Conservation (phyloP, 2,329 filamentous ascomycete species). For the Aspergillus glaucus region DNA sequence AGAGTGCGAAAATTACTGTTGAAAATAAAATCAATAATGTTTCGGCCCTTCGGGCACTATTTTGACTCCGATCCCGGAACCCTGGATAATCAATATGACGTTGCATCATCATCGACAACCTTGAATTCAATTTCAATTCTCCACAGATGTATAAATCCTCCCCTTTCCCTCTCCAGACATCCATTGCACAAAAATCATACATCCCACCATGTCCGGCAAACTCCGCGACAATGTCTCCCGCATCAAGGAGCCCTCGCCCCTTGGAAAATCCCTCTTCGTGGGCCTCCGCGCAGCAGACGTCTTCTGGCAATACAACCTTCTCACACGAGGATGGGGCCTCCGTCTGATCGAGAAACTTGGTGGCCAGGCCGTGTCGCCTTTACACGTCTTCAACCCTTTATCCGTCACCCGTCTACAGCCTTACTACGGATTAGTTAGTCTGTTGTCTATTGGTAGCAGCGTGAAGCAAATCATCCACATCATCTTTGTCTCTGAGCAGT, state of each 20-base stretch:
- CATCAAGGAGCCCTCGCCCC: slow-evolving; percentile 1
- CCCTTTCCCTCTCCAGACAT: not conserved
- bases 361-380: not conserved
- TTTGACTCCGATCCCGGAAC: too few relatives aligned
- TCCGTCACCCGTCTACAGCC: not conserved
- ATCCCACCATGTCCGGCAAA: not conserved
- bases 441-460: slow-evolving; percentile 6
- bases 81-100: too few relatives aligned
- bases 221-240: slow-evolving; percentile 10
- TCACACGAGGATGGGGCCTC: slow-evolving; percentile 30
- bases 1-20: too few relatives aligned
- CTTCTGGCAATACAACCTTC: slow-evolving; percentile 5
- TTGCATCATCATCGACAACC: too few relatives aligned
- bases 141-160: too few relatives aligned
- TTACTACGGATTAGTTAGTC: slow-evolving; percentile 6
- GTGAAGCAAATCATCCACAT: slow-evolving; percentile 7
- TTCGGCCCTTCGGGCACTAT: too few relatives aligned
- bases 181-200: not conserved
- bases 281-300: slow-evolving; percentile 4
- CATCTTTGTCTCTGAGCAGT: slow-evolving; percentile 7
- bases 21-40: too few relatives aligned
- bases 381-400: not conserved
- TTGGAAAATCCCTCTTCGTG: slow-evolving; percentile 4
- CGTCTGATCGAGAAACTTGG: slow-evolving; percentile 9
- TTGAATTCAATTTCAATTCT: too few relatives aligned